Evolutionary conservation across 139 green algal species (phyloP), one percentile per base, ranked within the genome.

Genomic region (Chlorella sorokiniana): DNA sequence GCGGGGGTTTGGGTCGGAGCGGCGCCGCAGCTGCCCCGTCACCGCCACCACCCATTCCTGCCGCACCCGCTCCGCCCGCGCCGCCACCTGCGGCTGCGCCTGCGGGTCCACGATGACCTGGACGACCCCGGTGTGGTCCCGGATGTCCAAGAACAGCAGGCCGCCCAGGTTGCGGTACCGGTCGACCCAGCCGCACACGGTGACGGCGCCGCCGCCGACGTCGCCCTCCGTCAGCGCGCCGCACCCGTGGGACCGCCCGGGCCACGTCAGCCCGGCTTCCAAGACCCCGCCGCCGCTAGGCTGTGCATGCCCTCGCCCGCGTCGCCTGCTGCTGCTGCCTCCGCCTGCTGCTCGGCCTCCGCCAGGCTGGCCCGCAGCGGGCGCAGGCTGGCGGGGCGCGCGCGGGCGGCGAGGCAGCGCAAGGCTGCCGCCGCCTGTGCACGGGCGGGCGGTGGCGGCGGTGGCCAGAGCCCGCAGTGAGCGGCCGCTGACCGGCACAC

Each of bases 111-210:
- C 91, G 4, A 94, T 88, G 2, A 96, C 94, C 91, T 99, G 97
- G 71, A 99, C 54, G 7, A 99, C 78, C 22, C 97, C 97, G 16
- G 92, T 95, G 81, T 96, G 91, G 86, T 99, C 97, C 0, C 97
- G 81, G 1, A 99, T 84, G 80, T 98, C 96, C 14, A 97, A 81
- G 84, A 99, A 99, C 6, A 94, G 79, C 25, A 99, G 81, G 40
- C 95, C 95, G 25, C 97, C 97, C 35, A 98, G 88, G 86, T 98
- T 93, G n/a, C 97, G 82, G 72, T 94, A 93, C 29, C 91, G 82
- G 86, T 98, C 94, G 52, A 99, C 94, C 97, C 97, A 99, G 29
- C 96, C 96, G 83, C 96, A 99, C 11, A 99, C 74, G 0, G 85
- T 93, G 2, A 99, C 54, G 1, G 65, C 9, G 65, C 65, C 38